Base-by-base conservation (phyloP, 306 rosid species). In the Fagus sylvatica region DNA sequence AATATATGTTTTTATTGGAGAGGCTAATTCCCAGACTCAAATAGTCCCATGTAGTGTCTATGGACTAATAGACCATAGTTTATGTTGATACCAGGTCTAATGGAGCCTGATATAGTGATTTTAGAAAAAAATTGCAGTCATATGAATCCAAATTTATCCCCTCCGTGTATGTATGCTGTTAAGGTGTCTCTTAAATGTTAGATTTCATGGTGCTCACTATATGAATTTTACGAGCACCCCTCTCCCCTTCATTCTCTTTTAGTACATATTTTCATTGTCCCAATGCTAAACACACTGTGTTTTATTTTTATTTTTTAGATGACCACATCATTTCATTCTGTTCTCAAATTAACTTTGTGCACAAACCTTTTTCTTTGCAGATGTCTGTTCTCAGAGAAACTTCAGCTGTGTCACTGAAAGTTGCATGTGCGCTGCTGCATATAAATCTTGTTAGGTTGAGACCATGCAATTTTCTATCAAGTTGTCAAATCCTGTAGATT, bases 371-470 rank as follows among this genome's bases (percentile, higher is more conserved):
- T 46, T 10, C 51, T 10, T 46, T 46, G 9, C 51, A 46, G 51
- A 46, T 46, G 4, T 46, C 51, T 2, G 13, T 9, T 46, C 51
- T 46, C 51, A 11, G 51, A 46, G 51, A 46, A 46, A 46, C 51
- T 10, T 46, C 15, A 46, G 51, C 51, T 43, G 3, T 43, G 59
- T 10, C 69, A 36, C 66, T 61, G 83, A 53, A 37, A 43, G 71
- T 57, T 56, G 55, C 22, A 49, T 6, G 43, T 7, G 78, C 16
- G 74, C 57, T 76, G 56, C 78, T 8, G 56, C 74, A 53, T 77
- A 59, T 53, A 81, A 62, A 13, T 41, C 34, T 59, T 59, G 55
- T 46, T 46, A 46, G 51, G 51, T 46, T 12, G 4, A 10, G 51
- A 15, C 15, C 51, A 2, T 46, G 51, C 51, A 46, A 15, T 2